Conservation (phyloP, 306 rosid genomes). For the Dalbergia oliveri region DNA sequence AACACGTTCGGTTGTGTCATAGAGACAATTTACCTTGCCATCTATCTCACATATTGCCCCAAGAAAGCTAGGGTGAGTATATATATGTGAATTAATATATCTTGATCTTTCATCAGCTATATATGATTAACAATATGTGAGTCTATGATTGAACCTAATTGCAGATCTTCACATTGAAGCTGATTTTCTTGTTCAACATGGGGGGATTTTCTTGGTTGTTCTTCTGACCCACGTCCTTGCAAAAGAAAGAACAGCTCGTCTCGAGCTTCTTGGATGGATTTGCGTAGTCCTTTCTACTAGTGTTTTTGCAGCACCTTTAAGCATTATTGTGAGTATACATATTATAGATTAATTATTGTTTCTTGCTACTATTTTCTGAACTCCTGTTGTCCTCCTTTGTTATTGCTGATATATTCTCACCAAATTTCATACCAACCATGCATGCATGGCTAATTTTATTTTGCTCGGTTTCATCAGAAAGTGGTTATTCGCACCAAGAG, state of each 20-base stretch:
- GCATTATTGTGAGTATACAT: constrained; percentile 67
- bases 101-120: not conserved
- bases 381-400: not conserved
- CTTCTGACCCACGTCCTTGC: constrained; percentile 73
- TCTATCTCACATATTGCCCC: constrained; percentile 74
- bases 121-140: not conserved
- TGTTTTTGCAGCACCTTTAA: constrained; percentile 91
- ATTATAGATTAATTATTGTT: not conserved
- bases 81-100: not conserved
- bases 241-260: constrained; percentile 60
- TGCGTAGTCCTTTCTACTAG: constrained; percentile 79
- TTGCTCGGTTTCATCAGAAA: constrained; percentile 53
- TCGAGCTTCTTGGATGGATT: constrained; percentile 83
- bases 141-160: constrained; percentile 25
- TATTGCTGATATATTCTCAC: not conserved
- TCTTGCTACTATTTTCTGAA: not conserved
- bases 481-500: constrained; percentile 92
- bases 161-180: constrained; percentile 77
- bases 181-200: constrained; percentile 68
- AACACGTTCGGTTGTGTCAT: constrained; percentile 77
- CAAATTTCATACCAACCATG: not conserved
- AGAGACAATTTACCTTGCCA: constrained; percentile 77
- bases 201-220: constrained; percentile 78
- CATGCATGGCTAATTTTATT: constrained; percentile 24
- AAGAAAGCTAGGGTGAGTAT: constrained; percentile 72